phyloP scores from a whole-genome alignment of 1,284 basidiomycete species.

The Kalmanozyma brasiliensis region DNA sequence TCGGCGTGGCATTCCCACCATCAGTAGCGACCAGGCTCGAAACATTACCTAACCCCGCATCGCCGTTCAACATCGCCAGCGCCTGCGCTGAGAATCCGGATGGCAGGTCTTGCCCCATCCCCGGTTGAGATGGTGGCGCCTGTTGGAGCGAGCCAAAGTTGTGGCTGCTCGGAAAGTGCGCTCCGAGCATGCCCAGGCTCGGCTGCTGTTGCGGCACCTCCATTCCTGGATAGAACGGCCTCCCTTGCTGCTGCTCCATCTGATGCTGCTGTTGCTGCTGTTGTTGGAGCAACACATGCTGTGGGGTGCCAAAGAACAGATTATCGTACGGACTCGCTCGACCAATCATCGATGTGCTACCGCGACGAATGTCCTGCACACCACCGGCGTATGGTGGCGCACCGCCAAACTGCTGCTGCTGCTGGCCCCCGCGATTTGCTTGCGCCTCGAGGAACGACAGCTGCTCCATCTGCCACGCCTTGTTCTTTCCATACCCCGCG shows the following conservation, averaged over 20 bases:
- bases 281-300: conserved; percentile 13
- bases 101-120: neutral
- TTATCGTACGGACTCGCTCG: conserved; percentile 25
- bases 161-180: conserved; percentile 54
- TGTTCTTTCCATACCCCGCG: conserved; percentile 53
- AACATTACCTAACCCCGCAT: conserved; percentile 30
- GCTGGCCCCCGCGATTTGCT: conserved; percentile 28
- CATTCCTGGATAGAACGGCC: conserved; percentile 28
- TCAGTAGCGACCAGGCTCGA: conserved; percentile 7
- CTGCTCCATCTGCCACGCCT: conserved; percentile 59
- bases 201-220: conserved; percentile 7
- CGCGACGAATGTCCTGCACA: conserved; percentile 9
- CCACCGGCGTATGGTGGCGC: conserved; percentile 8
- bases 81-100: conserved; percentile 29
- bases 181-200: conserved; percentile 39
- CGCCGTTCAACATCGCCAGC: conserved; percentile 36
- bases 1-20: conserved; percentile 23
- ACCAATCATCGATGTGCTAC: conserved; percentile 20
- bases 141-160: conserved; percentile 40
- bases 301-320: conserved; percentile 18
- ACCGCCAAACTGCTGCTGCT: conserved; percentile 11
- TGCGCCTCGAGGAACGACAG: conserved; percentile 52
- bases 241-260: conserved; percentile 12
- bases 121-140: neutral
- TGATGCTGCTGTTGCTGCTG: conserved; percentile 18